A percentile compares a stretch with the other conserved stretches of the same genome.
These are phyloP conservation scores for Cystofilobasidium ferigula DNA, from an alignment of 768 basidiomycete species.

Conservation along the genomic window DNA sequence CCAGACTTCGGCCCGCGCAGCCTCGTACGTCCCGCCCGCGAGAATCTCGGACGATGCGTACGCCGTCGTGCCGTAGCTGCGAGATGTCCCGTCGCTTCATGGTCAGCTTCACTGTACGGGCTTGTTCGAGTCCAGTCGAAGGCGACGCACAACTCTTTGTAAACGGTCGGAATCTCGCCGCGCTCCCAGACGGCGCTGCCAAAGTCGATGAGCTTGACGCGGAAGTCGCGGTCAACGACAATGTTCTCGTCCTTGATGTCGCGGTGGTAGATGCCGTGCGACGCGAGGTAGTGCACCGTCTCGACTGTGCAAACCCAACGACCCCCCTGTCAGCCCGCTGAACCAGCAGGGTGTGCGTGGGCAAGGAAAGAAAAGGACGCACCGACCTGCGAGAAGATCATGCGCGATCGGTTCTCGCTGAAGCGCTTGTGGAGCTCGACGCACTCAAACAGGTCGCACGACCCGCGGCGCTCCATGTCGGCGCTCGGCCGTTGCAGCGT, in stretches of 20 bases:
- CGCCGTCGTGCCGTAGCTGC: conserved; percentile 35
- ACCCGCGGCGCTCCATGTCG: conserved; percentile 54
- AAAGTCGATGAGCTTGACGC: conserved; percentile 94
- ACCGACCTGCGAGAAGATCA: conserved; percentile 69
- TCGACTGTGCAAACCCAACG: conserved; percentile 47
- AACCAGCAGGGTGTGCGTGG: too few relatives aligned
- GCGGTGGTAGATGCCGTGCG: conserved; percentile 39
- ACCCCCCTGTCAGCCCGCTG: not conserved
- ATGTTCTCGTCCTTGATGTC: conserved; percentile 45
- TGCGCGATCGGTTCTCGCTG: conserved; percentile 63
- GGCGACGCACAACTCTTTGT: conserved; percentile 36
- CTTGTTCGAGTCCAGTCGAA: too few relatives aligned
- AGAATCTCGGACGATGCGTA: conserved; percentile 40
- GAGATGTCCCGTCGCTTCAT: too few relatives aligned
- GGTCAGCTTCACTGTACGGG: too few relatives aligned
- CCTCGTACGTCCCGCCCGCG: conserved; percentile 37
- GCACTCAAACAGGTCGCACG: conserved; percentile 89
- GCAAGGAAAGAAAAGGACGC: conserved; percentile 22
- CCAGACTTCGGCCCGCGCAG: conserved; percentile 42
- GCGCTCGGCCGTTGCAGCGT: conserved; percentile 35
- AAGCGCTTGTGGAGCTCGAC: conserved; percentile 81
- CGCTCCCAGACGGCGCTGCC: conserved; percentile 57
- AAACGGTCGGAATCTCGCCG: not conserved
- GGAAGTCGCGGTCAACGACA: conserved; percentile 36
- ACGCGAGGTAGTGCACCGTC: conserved; percentile 60